Evolutionary conservation across 1,284 basidiomycete species (phyloP).

Genomic region (Hymenochaete sp.): DNA sequence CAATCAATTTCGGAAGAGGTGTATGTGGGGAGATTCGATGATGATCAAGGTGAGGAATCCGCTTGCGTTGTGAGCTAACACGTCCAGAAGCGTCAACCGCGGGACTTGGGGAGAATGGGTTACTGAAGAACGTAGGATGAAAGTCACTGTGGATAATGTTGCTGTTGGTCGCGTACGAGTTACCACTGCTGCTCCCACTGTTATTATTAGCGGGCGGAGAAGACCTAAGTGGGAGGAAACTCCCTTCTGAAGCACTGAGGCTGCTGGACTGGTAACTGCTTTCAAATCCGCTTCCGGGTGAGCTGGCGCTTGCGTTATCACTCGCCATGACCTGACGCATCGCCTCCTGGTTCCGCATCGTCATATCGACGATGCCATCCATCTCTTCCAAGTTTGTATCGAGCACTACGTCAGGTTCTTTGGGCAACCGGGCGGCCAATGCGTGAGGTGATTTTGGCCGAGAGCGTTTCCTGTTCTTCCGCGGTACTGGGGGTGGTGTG

Average conservation of each 20-base stretch:
- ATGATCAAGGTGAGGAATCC: constrained; percentile 21
- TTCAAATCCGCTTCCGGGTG: constrained; percentile 32
- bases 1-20: constrained; percentile 8
- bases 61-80: constrained; percentile 13
- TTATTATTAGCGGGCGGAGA: constrained; percentile 22
- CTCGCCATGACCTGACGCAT: constrained; percentile 18
- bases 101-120: constrained; percentile 35
- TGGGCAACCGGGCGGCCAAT: constrained; percentile 19
- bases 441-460: constrained; percentile 25
- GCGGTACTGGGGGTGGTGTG: constrained; percentile 14
- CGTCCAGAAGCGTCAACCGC: constrained; percentile 18
- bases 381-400: constrained; percentile 78
- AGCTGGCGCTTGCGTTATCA: constrained; percentile 28
- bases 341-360: constrained; percentile 21
- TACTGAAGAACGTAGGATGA: constrained; percentile 32
- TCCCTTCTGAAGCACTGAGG: constrained; percentile 17
- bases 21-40: constrained; percentile 47
- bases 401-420: constrained; percentile 36
- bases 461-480: constrained; percentile 24
- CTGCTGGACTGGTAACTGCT: constrained; percentile 17
- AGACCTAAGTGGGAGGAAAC: constrained; percentile 18
- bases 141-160: constrained; percentile 18
- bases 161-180: no score
- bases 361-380: constrained; percentile 72
- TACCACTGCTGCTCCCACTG: no score